Base-by-base conservation (phyloP, 768 basidiomycete genomes). In the Leccinum disarticulatum region DNA sequence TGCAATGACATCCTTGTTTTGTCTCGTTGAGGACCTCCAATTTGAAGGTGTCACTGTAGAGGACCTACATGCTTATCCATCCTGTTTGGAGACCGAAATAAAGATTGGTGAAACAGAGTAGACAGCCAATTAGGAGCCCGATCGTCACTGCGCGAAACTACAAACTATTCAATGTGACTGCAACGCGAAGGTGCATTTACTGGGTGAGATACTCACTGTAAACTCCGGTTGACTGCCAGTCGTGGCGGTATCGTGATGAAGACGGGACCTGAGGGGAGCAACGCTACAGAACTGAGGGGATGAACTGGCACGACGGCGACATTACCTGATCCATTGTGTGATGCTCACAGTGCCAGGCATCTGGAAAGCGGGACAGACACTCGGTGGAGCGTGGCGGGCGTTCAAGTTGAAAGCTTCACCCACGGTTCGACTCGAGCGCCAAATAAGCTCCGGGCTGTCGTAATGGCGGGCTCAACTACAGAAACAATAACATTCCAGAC, bases 51-150 rank as follows among this genome's bases (percentile, higher is more conserved):
- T 19, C 6, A 15, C 13, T 17, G 28, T 11, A 22, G 27, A 27
- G 68, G 48, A 59, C 83, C 54, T 65, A 91, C 91, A 93, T 93
- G 66, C 87, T 87, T 63, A 93, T 91, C 88, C 91, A 94, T 70
- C 92, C 92, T 2, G 92, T 92, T 73, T 93, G 91, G 4, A 95
- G 80, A 9, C 92, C 91, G 61, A 93, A 85, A 68, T 90, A 93
- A 53, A 95, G 79, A 70, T 98, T 98, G 30, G 95, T 97, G 73
- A 95, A 93, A 73, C 93, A 95, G 62, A 97, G 80, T 33, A 95
- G 74, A 64, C 89, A 89, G 22, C 95, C 94, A 57, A 96, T 94
- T 13, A 84, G 75, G 25, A 97, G 81, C 1, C 95, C 95, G 8
- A 92, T 79, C 25, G 82, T 50, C 2, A 95, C 87, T 1, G 95